Percentiles rank a stretch among this genome's conserved stretches.
Evolutionary conservation across 306 rosid species (phyloP).

Genomic region (Erythrophleum fordii): DNA sequence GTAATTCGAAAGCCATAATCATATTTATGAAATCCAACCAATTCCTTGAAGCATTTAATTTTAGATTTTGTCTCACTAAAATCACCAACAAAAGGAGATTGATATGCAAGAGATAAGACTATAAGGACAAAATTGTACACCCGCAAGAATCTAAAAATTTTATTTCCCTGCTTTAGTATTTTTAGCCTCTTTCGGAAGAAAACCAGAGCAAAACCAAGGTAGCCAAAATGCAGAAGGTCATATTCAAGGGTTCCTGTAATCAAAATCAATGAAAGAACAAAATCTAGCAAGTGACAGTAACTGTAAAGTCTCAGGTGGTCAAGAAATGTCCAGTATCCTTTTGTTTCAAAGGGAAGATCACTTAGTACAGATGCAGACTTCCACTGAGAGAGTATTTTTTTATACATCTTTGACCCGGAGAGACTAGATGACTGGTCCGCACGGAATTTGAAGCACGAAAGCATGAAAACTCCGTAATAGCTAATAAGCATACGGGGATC

Average conservation of each 20-base stretch:
- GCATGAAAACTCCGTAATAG: conserved; percentile 85
- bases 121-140: conserved; percentile 80
- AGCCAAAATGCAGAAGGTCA: conserved; percentile 92
- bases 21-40: conserved; percentile 88
- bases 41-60: conserved; percentile 57
- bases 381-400: conserved; percentile 69
- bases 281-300: conserved; percentile 87
- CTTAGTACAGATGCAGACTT: conserved; percentile 74
- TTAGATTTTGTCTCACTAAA: conserved; percentile 59
- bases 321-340: conserved; percentile 91
- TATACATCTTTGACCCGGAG: conserved; percentile 61
- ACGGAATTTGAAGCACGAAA: conserved; percentile 89
- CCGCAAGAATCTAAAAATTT: conserved; percentile 77
- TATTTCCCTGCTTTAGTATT: conserved; percentile 85
- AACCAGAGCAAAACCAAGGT: conserved; percentile 91
- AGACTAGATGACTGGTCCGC: conserved; percentile 73
- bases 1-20: conserved; percentile 92
- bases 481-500: conserved; percentile 81
- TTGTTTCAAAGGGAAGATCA: conserved; percentile 93
- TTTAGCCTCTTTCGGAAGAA: conserved; percentile 81
- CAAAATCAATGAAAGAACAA: conserved; percentile 83
- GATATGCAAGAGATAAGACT: conserved; percentile 88
- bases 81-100: conserved; percentile 85
- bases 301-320: conserved; percentile 88
- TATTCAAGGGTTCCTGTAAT: conserved; percentile 94